Base-by-base conservation (phyloP, 495 filamentous ascomycete genomes). In the Niebla homalea region DNA sequence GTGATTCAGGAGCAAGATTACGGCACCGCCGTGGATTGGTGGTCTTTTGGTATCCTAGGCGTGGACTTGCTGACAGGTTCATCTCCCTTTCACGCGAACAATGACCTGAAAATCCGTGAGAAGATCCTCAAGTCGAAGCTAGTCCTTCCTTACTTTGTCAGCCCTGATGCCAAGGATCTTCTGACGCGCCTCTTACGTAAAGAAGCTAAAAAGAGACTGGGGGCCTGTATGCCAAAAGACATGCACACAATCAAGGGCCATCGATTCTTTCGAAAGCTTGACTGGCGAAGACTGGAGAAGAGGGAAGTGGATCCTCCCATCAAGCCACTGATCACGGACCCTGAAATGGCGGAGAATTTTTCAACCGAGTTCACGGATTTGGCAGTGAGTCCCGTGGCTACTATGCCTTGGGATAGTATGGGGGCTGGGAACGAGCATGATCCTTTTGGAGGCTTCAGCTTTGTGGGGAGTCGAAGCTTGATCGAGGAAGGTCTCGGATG, bases 1-100 rank as follows among this genome's bases (percentile, higher is more conserved):
- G 83, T 98, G 36, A 80, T 98, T 56, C 74, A 73, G 39, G 86
- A 87, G 52, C 77, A 84, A 53, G 78, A 78, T 56, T 98, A 98
- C 64, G 89, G 88, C 62, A 87, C 87, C 63, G 81, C 86, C 15
- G 93, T 94, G 35, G 92, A 98, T 70, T 98, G 89, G 89, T 98
- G 92, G 92, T 93, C 89, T 4, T 81, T 98, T 26, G 92, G 93
- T 21, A 87, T 89, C 18, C 71, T 98, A 35, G 88, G 86, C 41
- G 90, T 79, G 63, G 92, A 98, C 63, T 77, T 98, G 15, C 77
- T 98, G 60, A 94, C 89, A 11, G 92, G 93, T 32, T 74, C 76
- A 7, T 86, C 89, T 1, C 93, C 93, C 1, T 98, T 97, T 71
- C 78, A 76, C 48, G 92, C 84, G 25, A 81, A 81, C 67, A 96